Evolutionary conservation across 495 filamentous ascomycete species (phyloP), one percentile per base, ranked within the genome.

Genomic region (Hypoxylon intermedium): DNA sequence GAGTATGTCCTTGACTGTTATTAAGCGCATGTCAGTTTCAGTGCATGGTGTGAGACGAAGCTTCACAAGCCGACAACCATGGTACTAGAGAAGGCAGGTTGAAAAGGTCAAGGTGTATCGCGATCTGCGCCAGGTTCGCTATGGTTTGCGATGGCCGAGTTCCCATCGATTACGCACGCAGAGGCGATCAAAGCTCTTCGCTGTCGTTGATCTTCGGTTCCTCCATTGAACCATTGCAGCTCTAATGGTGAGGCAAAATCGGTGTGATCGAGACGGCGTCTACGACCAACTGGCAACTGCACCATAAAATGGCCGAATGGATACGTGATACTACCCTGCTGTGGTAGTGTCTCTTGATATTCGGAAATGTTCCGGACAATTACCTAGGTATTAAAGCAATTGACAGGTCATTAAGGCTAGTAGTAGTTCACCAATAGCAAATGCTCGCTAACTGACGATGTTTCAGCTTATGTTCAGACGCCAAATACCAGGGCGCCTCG

Each of bases 21-120:
- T 23, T 44, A 53, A 24, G 23, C 49, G 60, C 38, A 58, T 26
- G 44, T 26, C 56, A 53, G 55, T 60, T 65, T 65, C 62, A 57
- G 50, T 34, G 40, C 34, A 47, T 6, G 28, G 26, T 34, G 26
- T 55, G 45, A 60, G 40, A 52, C 51, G 40, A 48, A 45, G 13
- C 13, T 47, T 53, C 16, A 6, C 19, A 43, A 9, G 21, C 38
- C 36, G 4, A n/a, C 41, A 47, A 41, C 51, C 30, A 44, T 31
- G 9, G 36, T 6, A 20, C 21, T 4, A 24, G 48, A 56, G 15
- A 37, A 5, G 19, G 41, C 3, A 34, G 12, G 24, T 16, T 44
- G 9, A 24, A 30, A 54, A 53, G 15, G 51, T 60, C 26, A 65
- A 60, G 62, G 52, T 47, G 60, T 60, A 23, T 40, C 62, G 56